Base-by-base conservation (phyloP, 495 filamentous ascomycete species). In the Xylaria longipes region DNA sequence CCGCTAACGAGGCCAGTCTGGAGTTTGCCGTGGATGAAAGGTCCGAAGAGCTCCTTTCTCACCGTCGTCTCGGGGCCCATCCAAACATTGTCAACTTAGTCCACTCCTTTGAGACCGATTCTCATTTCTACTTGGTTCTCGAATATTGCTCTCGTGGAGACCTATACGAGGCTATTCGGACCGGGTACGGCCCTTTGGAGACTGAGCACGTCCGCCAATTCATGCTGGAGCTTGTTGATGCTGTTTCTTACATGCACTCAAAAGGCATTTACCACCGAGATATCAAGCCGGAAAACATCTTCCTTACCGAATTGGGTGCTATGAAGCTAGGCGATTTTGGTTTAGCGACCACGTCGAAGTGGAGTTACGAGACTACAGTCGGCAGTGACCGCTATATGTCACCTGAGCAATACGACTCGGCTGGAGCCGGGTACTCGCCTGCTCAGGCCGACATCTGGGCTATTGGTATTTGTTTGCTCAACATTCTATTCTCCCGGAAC, bases 221-320 rank as follows among this genome's bases (percentile, higher is more conserved):
- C 86, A 98, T 99, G 97, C 84, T 97, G 58, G 90, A 99, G 82
- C 89, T 99, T 27, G 86, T 99, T 64, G 91, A 92, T 78, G 94
- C 97, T 52, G 91, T 99, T 65, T 91, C 94, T 61, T 93, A 92
- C 81, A 93, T 97, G 86, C 96, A 99, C 78, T 83, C 87, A 72
- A 94, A 94, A 78, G 94, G 93, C 71, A 87, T 98, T 75, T 98
- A 95, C 81, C 96, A 99, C 80, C 94, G 96, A 70, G 96, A 99
- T 81, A 98, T 99, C 88, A 99, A 99, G 85, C 96, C 96, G 9
- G 96, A 99, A 87, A 99, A 99, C 84, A 97, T 99, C 82, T 98
- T 99, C 82, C 86, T 99, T 72, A 92, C 89, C 73, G 87, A 94
- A 70, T 88, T 90, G 63, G 95, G 97, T 31, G 87, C 90, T 54